phyloP scores from a whole-genome alignment of 257 asterid genomes.

The Solanum piurae region DNA sequence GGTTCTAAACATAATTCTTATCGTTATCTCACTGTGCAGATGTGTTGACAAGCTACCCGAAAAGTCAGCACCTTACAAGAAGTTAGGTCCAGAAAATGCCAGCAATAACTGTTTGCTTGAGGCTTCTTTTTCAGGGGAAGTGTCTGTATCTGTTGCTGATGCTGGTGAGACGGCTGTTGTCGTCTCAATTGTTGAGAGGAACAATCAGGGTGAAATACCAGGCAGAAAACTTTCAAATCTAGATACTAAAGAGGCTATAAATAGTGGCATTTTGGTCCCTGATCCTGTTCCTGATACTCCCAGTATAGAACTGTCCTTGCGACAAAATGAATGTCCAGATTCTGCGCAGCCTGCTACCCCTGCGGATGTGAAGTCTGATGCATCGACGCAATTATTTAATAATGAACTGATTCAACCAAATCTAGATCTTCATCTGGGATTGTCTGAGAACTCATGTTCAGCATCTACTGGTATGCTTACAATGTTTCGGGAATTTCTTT shows the following conservation, averaged over 20 bases:
- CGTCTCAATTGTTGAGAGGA: slow-evolving; percentile 50
- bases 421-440: slow-evolving; percentile 35
- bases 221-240: slow-evolving; percentile 13
- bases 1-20: slow-evolving; percentile 15
- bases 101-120: slow-evolving; percentile 24
- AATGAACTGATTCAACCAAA: slow-evolving; percentile 27
- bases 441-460: slow-evolving; percentile 19
- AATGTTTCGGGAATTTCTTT: slow-evolving; percentile 5
- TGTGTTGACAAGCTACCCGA: slow-evolving; percentile 36
- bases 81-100: slow-evolving; percentile 23
- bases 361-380: slow-evolving; percentile 19
- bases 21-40: slow-evolving; percentile 36
- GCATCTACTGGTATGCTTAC: slow-evolving; percentile 32
- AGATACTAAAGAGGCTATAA: slow-evolving; percentile 15
- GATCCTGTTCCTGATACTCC: slow-evolving; percentile 18
- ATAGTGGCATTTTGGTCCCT: slow-evolving; percentile 15
- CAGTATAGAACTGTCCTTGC: slow-evolving; percentile 24
- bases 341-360: slow-evolving; percentile 7
- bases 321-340: slow-evolving; percentile 16
- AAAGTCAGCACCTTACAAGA: slow-evolving; percentile 18
- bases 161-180: slow-evolving; percentile 86
- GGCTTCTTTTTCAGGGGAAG: slow-evolving; percentile 60
- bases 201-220: slow-evolving; percentile 33
- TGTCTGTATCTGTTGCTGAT: slow-evolving; percentile 75
- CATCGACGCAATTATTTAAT: neutral